Percentiles rank a stretch among this genome's conserved stretches.
phyloP scores from a whole-genome alignment of 176 grass and related monocot species.

The Typha latifolia region DNA sequence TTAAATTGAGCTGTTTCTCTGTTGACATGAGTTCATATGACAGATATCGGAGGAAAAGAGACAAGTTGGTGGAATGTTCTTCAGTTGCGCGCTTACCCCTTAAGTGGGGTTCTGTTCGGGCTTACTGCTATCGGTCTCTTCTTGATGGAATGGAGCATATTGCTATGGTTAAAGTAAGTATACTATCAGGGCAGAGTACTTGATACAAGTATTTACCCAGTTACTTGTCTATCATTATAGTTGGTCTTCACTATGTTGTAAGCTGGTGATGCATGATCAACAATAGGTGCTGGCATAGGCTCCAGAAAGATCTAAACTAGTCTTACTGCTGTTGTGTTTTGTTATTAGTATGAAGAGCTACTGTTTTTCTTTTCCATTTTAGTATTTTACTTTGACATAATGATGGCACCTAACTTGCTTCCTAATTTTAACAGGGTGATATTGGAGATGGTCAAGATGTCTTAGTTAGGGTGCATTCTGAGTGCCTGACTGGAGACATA shows the following conservation, averaged over 20 bases:
- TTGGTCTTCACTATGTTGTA: background rate
- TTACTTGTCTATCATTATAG: background rate
- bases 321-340: background rate
- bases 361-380: background rate
- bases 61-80: conserved; percentile 79
- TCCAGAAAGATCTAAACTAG: too few species aligned
- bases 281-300: too few species aligned
- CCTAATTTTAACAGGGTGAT: conserved; percentile 56
- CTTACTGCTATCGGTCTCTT: conserved; percentile 74
- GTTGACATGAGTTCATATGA: background rate
- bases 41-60: conserved; percentile 96
- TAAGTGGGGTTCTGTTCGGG: conserved; percentile 61
- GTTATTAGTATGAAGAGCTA: background rate
- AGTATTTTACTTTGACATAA: conserved; percentile 3
- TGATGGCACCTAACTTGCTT: background rate
- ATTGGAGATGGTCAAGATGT: conserved; percentile 92
- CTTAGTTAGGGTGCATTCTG: conserved; percentile 78
- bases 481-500: conserved; percentile 90
- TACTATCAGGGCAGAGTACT: background rate
- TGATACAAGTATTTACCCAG: background rate
- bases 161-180: conserved; percentile 89
- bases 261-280: too few species aligned
- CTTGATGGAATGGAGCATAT: conserved; percentile 99
- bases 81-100: conserved; percentile 74
- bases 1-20: background rate